Evolutionary conservation across 495 filamentous ascomycete genomes (phyloP).

Genomic region (Lasiosphaeria ovina): DNA sequence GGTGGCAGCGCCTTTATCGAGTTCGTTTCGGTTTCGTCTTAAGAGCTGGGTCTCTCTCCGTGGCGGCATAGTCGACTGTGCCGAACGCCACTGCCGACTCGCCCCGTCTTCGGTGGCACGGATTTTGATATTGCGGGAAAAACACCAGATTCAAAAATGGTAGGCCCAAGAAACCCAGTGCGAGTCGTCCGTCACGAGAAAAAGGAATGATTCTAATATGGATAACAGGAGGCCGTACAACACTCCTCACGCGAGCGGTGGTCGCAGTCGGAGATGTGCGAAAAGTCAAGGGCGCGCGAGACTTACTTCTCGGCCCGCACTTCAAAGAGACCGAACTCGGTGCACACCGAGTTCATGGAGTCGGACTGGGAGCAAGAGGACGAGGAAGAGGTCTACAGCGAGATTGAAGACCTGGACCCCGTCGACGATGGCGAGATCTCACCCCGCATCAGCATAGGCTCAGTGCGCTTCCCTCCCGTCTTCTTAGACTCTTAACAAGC

Average conservation of each 20-base stretch:
- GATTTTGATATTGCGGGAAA: no score
- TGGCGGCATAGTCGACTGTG: no score
- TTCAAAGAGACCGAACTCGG: constrained; percentile 52
- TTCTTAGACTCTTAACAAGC: background rate
- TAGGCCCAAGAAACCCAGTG: constrained; percentile 9
- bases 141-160: constrained; percentile 19
- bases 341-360: constrained; percentile 70
- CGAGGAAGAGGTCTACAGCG: constrained; percentile 52
- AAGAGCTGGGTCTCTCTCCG: no score
- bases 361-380: constrained; percentile 67
- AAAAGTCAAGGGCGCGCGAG: constrained; percentile 44
- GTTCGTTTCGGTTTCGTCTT: background rate
- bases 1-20: background rate
- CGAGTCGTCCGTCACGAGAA: no score
- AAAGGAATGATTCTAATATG: constrained; percentile 20
- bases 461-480: constrained; percentile 46
- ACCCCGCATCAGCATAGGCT: constrained; percentile 62
- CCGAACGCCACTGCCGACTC: no score
- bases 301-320: constrained; percentile 40
- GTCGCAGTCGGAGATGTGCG: constrained; percentile 43
- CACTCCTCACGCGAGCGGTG: constrained; percentile 17
- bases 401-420: constrained; percentile 42
- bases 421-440: constrained; percentile 62
- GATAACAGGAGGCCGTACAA: constrained; percentile 23
- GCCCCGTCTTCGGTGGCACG: no score